Base-by-base conservation (phyloP, 1,139 yeast genomes). In the Blastobotrys illinoisensis region DNA sequence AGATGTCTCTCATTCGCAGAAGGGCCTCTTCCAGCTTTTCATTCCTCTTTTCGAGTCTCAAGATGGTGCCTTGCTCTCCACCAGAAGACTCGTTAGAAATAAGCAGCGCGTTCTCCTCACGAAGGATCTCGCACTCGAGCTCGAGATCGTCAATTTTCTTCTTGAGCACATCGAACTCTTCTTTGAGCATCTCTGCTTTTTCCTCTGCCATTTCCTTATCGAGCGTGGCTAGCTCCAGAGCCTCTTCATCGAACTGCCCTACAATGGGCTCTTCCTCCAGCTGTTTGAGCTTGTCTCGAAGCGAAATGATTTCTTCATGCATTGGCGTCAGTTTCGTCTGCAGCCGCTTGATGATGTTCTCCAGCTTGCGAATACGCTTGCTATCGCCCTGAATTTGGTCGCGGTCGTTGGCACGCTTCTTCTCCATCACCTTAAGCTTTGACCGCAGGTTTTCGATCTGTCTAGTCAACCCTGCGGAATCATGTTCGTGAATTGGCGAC, bases 201-300 rank as follows among this genome's bases (percentile, higher is more conserved):
- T 74, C 78, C 26, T 73, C 74, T 2, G 82, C 73, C 63, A 77
- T 77, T 57, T 79, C 86, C 55, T 77, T 75, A 53, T 85, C 90
- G 1, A 83, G 73, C 0, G 78, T 68, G 0, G 79, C 65, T 64
- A 78, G 70, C 60, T 86, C 91, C 19, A 83, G 58, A 0, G 74
- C 68, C 47, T 80, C 82, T 13, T 78, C 71, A 14, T 66, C 63
- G n/a, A 20, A 46, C 14, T 23, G 40, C 26, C 60, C 64, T 21
- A 67, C 71, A 14, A 58, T 64, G 36, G 73, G 63, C 45, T 66
- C 65, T 1, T 58, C 52, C 24, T 68, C 69, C 7, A 67, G 47
- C 1, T 57, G 58, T 1, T 61, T 53, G 1, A 71, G 32, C 11
- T 59, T 59, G 0, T 54, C 52, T 11, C 70, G 61, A 24, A 75